Percentiles rank a stretch among this genome's conserved stretches.
Evolutionary conservation across 768 basidiomycete genomes (phyloP).

Genomic region (Pholiota molesta): DNA sequence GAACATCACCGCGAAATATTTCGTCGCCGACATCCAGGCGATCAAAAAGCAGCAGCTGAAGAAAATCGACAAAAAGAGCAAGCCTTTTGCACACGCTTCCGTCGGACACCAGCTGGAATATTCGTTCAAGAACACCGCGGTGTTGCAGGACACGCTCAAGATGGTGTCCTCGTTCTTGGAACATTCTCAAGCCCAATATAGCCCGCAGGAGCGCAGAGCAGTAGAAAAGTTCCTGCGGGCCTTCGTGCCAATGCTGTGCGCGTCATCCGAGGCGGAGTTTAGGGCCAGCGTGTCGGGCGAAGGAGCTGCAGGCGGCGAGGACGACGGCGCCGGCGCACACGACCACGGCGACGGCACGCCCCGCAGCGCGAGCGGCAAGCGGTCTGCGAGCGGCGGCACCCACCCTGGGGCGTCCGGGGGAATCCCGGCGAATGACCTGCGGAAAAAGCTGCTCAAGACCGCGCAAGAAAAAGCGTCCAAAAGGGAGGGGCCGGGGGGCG

Average conservation of each 20-base stretch:
- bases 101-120: constrained; percentile 80
- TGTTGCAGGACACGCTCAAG: constrained; percentile 88
- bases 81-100: constrained; percentile 46
- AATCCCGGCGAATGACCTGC: constrained; percentile 65
- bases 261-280: constrained; percentile 66
- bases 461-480: constrained; percentile 58
- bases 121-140: constrained; percentile 72
- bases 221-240: constrained; percentile 85
- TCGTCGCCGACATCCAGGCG: constrained; percentile 78
- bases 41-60: constrained; percentile 62
- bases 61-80: constrained; percentile 37
- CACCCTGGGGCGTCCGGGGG: constrained; percentile 45
- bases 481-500: constrained; percentile 23
- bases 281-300: constrained; percentile 59
- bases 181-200: constrained; percentile 77
- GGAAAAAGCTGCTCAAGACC: constrained; percentile 80
- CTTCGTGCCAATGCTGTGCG: constrained; percentile 85
- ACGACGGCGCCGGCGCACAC: constrained; percentile 34
- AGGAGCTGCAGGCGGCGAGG: constrained; percentile 40
- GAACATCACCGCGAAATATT: constrained; percentile 80
- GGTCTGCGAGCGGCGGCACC: constrained; percentile 42
- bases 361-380: constrained; percentile 46
- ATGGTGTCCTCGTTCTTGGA: constrained; percentile 92
- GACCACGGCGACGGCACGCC: constrained; percentile 30
- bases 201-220: constrained; percentile 72